Percentiles rank a stretch among this genome's conserved stretches.
Conservation (phyloP, 2,329 filamentous ascomycete species). For the Alternaria alternata region DNA sequence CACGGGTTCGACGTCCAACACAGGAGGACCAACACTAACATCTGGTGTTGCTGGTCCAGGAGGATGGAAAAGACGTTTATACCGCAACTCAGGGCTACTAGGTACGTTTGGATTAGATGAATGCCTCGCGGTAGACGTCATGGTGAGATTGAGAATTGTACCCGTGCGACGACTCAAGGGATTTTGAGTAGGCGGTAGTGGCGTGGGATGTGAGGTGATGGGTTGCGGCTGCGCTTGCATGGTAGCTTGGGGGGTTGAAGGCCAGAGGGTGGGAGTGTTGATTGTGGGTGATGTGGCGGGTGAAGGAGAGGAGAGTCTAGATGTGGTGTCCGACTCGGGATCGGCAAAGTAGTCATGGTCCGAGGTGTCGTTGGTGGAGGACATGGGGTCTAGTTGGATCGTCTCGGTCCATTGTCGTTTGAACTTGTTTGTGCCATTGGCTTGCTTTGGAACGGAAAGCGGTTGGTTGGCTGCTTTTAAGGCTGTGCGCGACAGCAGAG, state of each 20-base stretch:
- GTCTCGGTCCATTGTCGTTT: slow-evolving; percentile 9
- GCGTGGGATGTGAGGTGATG: slow-evolving; percentile 39
- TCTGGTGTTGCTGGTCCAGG: slow-evolving; percentile 27
- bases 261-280: slow-evolving; percentile 34
- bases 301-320: slow-evolving; percentile 43
- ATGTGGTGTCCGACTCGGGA: slow-evolving; percentile 44
- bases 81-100: slow-evolving; percentile 52
- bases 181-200: slow-evolving; percentile 12
- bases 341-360: slow-evolving; percentile 45
- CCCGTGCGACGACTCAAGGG: slow-evolving; percentile 24
- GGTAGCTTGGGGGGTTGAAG: slow-evolving; percentile 29
- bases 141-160: slow-evolving; percentile 33
- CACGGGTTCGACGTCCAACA: slow-evolving; percentile 1
- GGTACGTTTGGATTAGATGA: slow-evolving; percentile 20
- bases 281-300: slow-evolving; percentile 38
- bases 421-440: slow-evolving; percentile 15
- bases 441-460: slow-evolving; percentile 22
- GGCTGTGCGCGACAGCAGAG: slow-evolving; percentile 23
- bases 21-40: slow-evolving; percentile 17
- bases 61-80: slow-evolving; percentile 54
- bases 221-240: slow-evolving; percentile 1
- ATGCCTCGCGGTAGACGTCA: slow-evolving; percentile 29
- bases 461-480: slow-evolving; percentile 16
- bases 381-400: slow-evolving; percentile 31
- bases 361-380: slow-evolving; percentile 42